Evolutionary conservation across 1,284 basidiomycete genomes (phyloP).

Genomic region (Microbotryomycetes sp.): DNA sequence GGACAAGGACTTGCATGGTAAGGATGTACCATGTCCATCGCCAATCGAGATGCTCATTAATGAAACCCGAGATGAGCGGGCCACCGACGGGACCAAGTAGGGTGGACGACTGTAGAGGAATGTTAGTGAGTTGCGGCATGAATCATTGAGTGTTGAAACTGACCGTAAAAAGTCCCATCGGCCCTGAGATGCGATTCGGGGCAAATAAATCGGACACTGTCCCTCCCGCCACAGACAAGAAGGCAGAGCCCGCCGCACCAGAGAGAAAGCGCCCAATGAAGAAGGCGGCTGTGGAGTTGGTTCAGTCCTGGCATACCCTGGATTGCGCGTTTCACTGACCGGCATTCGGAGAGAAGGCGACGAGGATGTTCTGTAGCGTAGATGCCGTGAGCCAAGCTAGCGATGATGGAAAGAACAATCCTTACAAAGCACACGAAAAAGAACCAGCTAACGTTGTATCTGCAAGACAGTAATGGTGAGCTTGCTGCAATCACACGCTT

Average conservation of each 20-base stretch:
- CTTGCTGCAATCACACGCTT: too few species aligned
- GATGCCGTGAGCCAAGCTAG: background rate
- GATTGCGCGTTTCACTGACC: constrained; percentile 42
- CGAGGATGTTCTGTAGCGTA: constrained; percentile 52
- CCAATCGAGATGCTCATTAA: constrained; percentile 55
- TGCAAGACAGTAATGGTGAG: too few species aligned
- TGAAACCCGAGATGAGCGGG: constrained; percentile 27
- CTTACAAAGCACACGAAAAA: constrained; percentile 14
- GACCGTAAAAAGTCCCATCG: too few species aligned
- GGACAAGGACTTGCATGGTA: constrained; percentile 43
- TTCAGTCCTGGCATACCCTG: constrained; percentile 33
- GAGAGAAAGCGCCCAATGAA: constrained; percentile 63
- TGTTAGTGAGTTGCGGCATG: background rate
- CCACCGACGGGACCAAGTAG: constrained; percentile 15
- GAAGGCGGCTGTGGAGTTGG: constrained; percentile 47
- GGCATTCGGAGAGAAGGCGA: constrained; percentile 59
- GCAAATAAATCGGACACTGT: constrained; percentile 63
- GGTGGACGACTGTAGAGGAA: background rate
- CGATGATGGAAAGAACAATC: background rate
- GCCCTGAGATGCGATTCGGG: constrained; percentile 55
- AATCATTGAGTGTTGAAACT: too few species aligned
- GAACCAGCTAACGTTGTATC: constrained; percentile 29
- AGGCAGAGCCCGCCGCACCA: constrained; percentile 60
- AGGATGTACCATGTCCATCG: constrained; percentile 68
- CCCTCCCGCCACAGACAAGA: constrained; percentile 72